These are phyloP conservation scores for Candida gigantensis DNA, from an alignment of 1,139 yeast species.

Conservation along the genomic window DNA sequence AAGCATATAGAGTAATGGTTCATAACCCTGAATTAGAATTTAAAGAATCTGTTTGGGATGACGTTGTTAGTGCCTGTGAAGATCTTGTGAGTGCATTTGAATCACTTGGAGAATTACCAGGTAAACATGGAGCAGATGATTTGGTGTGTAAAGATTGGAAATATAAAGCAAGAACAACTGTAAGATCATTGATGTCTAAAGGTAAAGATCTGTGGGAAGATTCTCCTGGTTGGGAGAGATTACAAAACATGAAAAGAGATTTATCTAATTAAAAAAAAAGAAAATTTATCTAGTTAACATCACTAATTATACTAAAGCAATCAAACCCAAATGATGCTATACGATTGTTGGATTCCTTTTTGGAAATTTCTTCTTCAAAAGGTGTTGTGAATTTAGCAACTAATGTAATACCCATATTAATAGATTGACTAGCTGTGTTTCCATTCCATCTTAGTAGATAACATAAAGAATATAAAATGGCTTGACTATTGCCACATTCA, in stretches of 20 bases:
- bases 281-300: slow-evolving; percentile 19
- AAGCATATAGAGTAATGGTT: slow-evolving; percentile 74
- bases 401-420: neutral
- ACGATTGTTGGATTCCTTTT: slow-evolving; percentile 3
- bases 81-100: slow-evolving; percentile 88
- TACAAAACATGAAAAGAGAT: slow-evolving; percentile 56
- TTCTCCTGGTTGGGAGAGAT: slow-evolving; percentile 71
- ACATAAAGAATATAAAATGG: slow-evolving; percentile 12
- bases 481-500: slow-evolving; percentile 10
- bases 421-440: slow-evolving; percentile 5
- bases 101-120: slow-evolving; percentile 82
- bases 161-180: slow-evolving; percentile 72
- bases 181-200: slow-evolving; percentile 75
- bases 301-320: slow-evolving; percentile 29
- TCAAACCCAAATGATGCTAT: slow-evolving; percentile 32
- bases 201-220: slow-evolving; percentile 83
- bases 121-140: slow-evolving; percentile 81
- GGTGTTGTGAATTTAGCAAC: neutral
- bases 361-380: neutral
- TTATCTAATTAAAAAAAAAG: too few relatives aligned
- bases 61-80: slow-evolving; percentile 75
- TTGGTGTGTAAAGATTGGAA: slow-evolving; percentile 91
- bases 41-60: slow-evolving; percentile 68
- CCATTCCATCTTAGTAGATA: slow-evolving; percentile 14
- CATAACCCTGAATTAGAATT: slow-evolving; percentile 66